A percentile compares a stretch with the other conserved stretches of the same genome.
Evolutionary conservation across 352 stramenopile species (phyloP).

Genomic region (Phytophthora hybrid): DNA sequence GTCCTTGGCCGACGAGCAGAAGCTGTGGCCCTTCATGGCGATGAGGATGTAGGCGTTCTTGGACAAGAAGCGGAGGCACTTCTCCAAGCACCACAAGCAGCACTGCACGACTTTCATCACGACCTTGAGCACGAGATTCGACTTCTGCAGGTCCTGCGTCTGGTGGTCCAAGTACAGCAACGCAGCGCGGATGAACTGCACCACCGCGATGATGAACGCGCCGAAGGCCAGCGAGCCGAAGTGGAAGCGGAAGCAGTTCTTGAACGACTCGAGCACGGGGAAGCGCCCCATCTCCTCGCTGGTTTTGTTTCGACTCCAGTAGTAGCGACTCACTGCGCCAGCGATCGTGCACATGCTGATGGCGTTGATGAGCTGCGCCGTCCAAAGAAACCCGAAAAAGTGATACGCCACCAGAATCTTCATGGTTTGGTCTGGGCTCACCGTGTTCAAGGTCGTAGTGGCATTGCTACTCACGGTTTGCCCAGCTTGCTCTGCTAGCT

Average conservation of each 20-base stretch:
- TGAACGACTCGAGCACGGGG: slow-evolving; percentile 71
- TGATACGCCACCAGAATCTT: slow-evolving; percentile 79
- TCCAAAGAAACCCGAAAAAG: slow-evolving; percentile 97
- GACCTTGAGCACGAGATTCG: slow-evolving; percentile 84
- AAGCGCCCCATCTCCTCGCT: slow-evolving; percentile 72
- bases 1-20: slow-evolving; percentile 91
- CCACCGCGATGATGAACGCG: slow-evolving; percentile 95
- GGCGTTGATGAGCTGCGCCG: slow-evolving; percentile 95
- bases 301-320: slow-evolving; percentile 90
- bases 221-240: slow-evolving; percentile 96
- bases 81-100: slow-evolving; percentile 95
- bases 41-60: slow-evolving; percentile 96
- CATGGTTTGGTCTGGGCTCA: slow-evolving; percentile 69
- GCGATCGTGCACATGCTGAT: slow-evolving; percentile 96
- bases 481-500: slow-evolving; percentile 14
- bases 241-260: slow-evolving; percentile 93
- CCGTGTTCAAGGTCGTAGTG: slow-evolving; percentile 46
- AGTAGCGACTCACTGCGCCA: slow-evolving; percentile 92
- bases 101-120: slow-evolving; percentile 91
- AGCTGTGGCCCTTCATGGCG: slow-evolving; percentile 80
- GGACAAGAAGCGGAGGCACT: slow-evolving; percentile 97
- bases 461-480: slow-evolving; percentile 21
- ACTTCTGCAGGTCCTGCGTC: slow-evolving; percentile 82
- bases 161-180: slow-evolving; percentile 95
- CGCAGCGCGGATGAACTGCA: slow-evolving; percentile 94